These are phyloP conservation scores for Monosporascus sp. DNA, from an alignment of 2,329 filamentous ascomycete species.

Conservation along the genomic window DNA sequence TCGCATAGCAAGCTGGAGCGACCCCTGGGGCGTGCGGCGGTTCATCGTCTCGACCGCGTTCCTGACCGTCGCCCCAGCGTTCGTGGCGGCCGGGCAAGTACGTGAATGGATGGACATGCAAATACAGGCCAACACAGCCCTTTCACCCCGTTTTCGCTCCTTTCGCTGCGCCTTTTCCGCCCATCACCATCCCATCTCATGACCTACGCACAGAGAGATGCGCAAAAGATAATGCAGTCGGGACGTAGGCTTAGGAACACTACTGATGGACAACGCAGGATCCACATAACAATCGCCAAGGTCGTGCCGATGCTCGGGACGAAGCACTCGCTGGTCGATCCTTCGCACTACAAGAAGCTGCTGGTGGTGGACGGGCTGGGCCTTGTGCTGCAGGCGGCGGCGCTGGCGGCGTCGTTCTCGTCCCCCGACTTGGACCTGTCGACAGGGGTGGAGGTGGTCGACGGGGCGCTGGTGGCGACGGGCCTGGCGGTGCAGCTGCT, in stretches of 20 bases:
- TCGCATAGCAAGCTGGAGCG: conserved; percentile 15
- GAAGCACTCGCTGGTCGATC: conserved; percentile 23
- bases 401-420: conserved; percentile 23
- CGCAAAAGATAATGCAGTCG: too few relatives aligned
- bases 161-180: too few relatives aligned
- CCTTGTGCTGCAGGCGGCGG: conserved; percentile 21
- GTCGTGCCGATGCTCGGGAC: conserved; percentile 22
- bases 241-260: neutral
- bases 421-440: conserved; percentile 4
- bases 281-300: conserved; percentile 22
- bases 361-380: conserved; percentile 22
- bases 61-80: conserved; percentile 23
- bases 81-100: conserved; percentile 22
- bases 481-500: conserved; percentile 23
- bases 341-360: conserved; percentile 16
- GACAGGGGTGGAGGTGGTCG: neutral
- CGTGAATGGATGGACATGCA: neutral
- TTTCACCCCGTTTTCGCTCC: too few relatives aligned
- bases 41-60: conserved; percentile 18
- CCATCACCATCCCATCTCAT: too few relatives aligned
- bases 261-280: conserved; percentile 16
- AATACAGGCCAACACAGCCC: too few relatives aligned
- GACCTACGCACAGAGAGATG: too few relatives aligned
- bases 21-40: conserved; percentile 20
- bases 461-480: conserved; percentile 17